Percentiles rank a stretch among this genome's conserved stretches.
These are phyloP conservation scores for Patellifolia procumbens DNA, from an alignment of 179 eudicot genomes.

Conservation along the genomic window DNA sequence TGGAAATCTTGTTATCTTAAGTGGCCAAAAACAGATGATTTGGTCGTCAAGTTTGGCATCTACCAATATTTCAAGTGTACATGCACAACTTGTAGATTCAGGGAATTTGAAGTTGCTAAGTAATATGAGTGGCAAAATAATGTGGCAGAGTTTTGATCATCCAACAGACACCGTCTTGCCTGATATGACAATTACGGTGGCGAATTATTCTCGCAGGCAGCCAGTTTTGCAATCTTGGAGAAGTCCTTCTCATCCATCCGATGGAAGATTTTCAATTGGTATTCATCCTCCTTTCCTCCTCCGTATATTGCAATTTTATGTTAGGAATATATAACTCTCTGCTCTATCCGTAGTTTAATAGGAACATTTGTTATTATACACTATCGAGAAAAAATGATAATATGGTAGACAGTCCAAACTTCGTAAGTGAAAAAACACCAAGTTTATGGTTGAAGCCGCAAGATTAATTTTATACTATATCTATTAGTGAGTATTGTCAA, in stretches of 20 bases:
- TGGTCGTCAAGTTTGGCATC: slow-evolving; percentile 38
- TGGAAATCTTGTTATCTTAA: slow-evolving; percentile 28
- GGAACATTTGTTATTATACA: too few species aligned
- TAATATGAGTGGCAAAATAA: not conserved
- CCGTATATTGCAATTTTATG: too few species aligned
- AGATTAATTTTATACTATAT: too few species aligned
- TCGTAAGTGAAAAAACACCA: too few species aligned
- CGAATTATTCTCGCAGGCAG: not conserved
- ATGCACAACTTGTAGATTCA: slow-evolving; percentile 26
- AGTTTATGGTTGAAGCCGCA: too few species aligned
- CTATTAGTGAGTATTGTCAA: too few species aligned
- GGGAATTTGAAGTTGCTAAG: slow-evolving; percentile 31
- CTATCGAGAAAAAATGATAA: too few species aligned
- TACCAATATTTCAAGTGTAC: not conserved
- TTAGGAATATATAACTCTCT: too few species aligned
- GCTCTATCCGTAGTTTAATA: too few species aligned
- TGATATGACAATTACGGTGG: not conserved
- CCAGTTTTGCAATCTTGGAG: slow-evolving; percentile 31
- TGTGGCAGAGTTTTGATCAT: slow-evolving; percentile 34
- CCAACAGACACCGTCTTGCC: slow-evolving; percentile 27
- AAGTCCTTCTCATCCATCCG: slow-evolving; percentile 36
- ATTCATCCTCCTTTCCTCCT: not conserved
- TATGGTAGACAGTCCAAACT: too few species aligned
- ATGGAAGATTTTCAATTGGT: slow-evolving; percentile 24
- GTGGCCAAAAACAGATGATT: slow-evolving; percentile 11